A percentile compares a stretch with the other conserved stretches of the same genome.
Conservation (phyloP, 1,284 basidiomycete genomes). For the Puccinia coronata region DNA sequence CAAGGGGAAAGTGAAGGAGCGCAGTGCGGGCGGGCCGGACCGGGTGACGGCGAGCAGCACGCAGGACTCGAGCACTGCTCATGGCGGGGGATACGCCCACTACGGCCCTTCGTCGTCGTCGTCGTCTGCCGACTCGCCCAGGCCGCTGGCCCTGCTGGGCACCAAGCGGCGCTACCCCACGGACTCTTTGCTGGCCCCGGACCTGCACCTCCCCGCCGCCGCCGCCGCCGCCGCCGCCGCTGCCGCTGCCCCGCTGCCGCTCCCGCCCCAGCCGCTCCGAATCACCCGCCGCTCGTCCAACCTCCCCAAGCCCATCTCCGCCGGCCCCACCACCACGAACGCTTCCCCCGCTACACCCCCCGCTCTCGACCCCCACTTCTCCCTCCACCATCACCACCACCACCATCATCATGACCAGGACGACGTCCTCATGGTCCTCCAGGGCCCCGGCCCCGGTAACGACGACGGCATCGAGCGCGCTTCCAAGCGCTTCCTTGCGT, state of each 20-base stretch:
- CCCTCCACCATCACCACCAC: background rate
- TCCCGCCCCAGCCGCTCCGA: background rate
- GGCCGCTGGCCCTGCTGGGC: background rate
- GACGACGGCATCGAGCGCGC: background rate
- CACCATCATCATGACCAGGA: no score
- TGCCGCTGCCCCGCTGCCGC: no score
- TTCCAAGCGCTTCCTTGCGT: constrained; percentile 3
- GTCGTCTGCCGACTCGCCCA: background rate
- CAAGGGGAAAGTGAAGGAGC: constrained; percentile 23
- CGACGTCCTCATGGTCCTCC: constrained; percentile 12
- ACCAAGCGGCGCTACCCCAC: background rate
- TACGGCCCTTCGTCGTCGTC: background rate
- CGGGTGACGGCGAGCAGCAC: no score
- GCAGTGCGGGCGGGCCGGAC: background rate
- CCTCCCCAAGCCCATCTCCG: background rate
- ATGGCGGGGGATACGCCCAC: background rate
- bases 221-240: no score
- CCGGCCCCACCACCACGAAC: background rate
- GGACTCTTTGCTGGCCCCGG: background rate
- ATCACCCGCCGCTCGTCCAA: background rate
- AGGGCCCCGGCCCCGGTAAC: background rate
- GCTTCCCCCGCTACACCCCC: background rate
- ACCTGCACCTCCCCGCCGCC: no score
- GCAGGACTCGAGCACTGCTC: background rate
- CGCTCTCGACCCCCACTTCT: background rate